Conservation (phyloP, 176 grass and related monocot genomes). For the Oryza brachyantha region DNA sequence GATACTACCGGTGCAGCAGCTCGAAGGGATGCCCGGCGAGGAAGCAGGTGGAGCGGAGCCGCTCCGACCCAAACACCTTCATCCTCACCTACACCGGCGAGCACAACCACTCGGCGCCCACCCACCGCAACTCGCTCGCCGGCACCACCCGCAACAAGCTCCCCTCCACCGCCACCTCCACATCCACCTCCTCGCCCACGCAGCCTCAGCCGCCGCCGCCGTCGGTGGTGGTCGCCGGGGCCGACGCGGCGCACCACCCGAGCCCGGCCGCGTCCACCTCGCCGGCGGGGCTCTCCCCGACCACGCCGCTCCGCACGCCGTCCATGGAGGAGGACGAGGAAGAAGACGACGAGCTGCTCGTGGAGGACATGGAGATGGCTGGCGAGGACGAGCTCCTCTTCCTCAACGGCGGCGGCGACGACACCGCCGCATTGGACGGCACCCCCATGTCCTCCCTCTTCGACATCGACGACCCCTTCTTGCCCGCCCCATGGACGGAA, state of each 20-base stretch:
- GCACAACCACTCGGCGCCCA: slow-evolving; percentile 80
- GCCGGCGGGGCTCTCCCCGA: slow-evolving; percentile 42
- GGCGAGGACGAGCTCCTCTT: slow-evolving; percentile 83
- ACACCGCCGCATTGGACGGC: not conserved
- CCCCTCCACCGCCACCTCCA: not conserved
- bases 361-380: slow-evolving; percentile 78
- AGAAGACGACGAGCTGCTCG: slow-evolving; percentile 50
- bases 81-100: slow-evolving; percentile 90
- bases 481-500: not conserved
- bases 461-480: slow-evolving; percentile 37
- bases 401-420: slow-evolving; percentile 37
- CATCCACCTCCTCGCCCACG: not conserved
- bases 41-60: slow-evolving; percentile 88
- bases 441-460: slow-evolving; percentile 28
- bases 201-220: slow-evolving; percentile 19
- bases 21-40: slow-evolving; percentile 74
- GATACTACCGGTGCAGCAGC: slow-evolving; percentile 93
- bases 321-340: slow-evolving; percentile 55
- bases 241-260: not conserved
- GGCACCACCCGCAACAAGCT: slow-evolving; percentile 70
- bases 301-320: slow-evolving; percentile 41
- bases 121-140: slow-evolving; percentile 82
- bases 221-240: slow-evolving; percentile 3
- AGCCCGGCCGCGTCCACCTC: slow-evolving; percentile 22
- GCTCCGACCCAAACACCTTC: slow-evolving; percentile 57